Evolutionary conservation across 441 rosid species (phyloP), one percentile per base, ranked within the genome.

Genomic region (Adansonia gregorii): DNA sequence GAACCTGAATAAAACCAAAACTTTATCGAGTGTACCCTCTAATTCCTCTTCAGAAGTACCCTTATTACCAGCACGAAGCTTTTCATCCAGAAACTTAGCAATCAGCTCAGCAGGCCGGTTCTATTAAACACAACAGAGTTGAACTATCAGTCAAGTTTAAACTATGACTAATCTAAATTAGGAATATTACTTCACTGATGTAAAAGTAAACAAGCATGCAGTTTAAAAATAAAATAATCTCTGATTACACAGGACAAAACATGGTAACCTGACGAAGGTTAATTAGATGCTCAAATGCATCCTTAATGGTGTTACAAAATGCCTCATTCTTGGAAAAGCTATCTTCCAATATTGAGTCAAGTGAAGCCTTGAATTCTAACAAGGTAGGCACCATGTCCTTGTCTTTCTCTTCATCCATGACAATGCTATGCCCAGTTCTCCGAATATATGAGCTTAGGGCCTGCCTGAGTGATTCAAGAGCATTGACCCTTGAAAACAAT

Each of bases 1-100:
- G 85, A 96, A 96, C 89, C 99, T 90, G 88, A 96, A 96, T 69
- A 96, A 86, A 75, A 96, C 98, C 88, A 96, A 87, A 74, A 94
- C 98, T 89, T 90, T 94, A 80, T 96, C 99, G 78, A 96, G 98
- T 45, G 90, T 94, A 59, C 91, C 89, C 97, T 96, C 99, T 89
- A 96, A 86, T 85, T 96, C 99, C 89, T 96, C 99, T 89, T 96
- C 98, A 43, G 99, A 94, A 73, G 97, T 94, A 84, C 97, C 98
- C 89, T 96, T 96, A 80, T 96, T 96, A 69, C 99, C 99, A 86
- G 99, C 97, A 82, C 98, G 98, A 79, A 96, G 96, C 84, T 96
- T 96, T 83, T 94, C 99, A 78, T 96, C 99, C 92, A 94, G 86
- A 88, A 94, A 96, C 85, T 96, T 96, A 8, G 99, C 98, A 54